phyloP scores from a whole-genome alignment of 225 moss, liverwort and hornwort species.

The Asterella californica region DNA sequence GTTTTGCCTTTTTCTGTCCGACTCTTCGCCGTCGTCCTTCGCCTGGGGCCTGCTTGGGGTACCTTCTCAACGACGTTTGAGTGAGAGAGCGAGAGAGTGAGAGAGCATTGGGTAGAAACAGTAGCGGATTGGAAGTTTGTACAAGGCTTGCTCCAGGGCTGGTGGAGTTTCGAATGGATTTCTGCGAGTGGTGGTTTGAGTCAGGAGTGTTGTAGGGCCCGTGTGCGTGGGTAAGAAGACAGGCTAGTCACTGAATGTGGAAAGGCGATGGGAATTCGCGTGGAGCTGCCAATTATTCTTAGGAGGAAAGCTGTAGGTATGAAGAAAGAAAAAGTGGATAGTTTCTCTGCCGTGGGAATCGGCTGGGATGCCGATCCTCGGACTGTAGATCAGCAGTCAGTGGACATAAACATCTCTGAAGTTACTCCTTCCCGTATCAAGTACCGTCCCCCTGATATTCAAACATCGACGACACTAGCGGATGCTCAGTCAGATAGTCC shows the following conservation, averaged over 20 bases:
- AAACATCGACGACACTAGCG: not conserved
- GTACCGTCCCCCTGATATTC: slow-evolving; percentile 6
- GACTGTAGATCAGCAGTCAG: slow-evolving; percentile 18
- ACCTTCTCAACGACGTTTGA: not conserved
- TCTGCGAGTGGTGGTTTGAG: slow-evolving; percentile 16
- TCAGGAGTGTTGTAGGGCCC: not conserved
- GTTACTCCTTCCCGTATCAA: slow-evolving; percentile 7
- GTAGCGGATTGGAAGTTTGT: not conserved
- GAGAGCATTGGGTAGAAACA: not conserved
- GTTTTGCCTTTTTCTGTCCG: not conserved
- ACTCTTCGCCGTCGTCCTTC: not conserved
- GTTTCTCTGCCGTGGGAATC: not conserved
- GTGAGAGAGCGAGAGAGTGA: not conserved
- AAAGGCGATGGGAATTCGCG: slow-evolving; percentile 30
- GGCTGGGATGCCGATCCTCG: slow-evolving; percentile 22
- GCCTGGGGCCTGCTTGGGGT: not conserved
- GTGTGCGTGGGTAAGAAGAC: not conserved
- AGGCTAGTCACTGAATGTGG: not conserved
- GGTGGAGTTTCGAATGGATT: slow-evolving; percentile 1
- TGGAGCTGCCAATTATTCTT: slow-evolving; percentile 19
- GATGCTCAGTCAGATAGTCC: slow-evolving; percentile 16
- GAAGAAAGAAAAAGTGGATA: not conserved
- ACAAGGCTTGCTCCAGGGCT: not conserved
- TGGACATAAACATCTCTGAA: slow-evolving; percentile 8
- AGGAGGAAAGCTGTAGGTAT: slow-evolving; percentile 9